A percentile compares a stretch with the other conserved stretches of the same genome.
phyloP scores from a whole-genome alignment of 257 asterid species.

The Solanum appendiculatum region DNA sequence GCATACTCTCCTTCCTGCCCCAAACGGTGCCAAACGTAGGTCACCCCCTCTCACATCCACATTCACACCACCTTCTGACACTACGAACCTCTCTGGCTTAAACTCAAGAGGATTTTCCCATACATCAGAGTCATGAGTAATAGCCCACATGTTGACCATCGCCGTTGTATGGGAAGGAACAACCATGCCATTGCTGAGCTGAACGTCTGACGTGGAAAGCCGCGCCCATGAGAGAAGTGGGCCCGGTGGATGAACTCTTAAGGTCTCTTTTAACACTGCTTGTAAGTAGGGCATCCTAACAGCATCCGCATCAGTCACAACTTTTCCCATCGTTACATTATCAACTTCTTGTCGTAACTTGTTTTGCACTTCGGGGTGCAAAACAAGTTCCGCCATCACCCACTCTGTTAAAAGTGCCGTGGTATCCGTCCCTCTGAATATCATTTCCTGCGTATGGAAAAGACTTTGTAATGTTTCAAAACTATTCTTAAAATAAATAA shows the following conservation, averaged over 20 bases:
- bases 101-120: slow-evolving; percentile 30
- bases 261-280: slow-evolving; percentile 37
- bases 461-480: too few species aligned
- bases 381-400: slow-evolving; percentile 40
- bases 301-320: slow-evolving; percentile 12
- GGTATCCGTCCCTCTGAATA: slow-evolving; percentile 49
- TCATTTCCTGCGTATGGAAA: slow-evolving; percentile 28
- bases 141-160: slow-evolving; percentile 61
- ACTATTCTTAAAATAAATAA: too few species aligned
- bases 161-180: slow-evolving; percentile 37
- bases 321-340: not conserved
- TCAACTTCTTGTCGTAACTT: slow-evolving; percentile 17
- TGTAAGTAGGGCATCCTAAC: slow-evolving; percentile 23
- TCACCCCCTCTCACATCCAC: slow-evolving; percentile 42
- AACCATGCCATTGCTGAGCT: slow-evolving; percentile 33
- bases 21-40: slow-evolving; percentile 44
- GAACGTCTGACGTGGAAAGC: slow-evolving; percentile 25
- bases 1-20: slow-evolving; percentile 53
- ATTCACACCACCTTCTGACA: slow-evolving; percentile 6
- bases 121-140: slow-evolving; percentile 25
- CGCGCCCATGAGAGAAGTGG: slow-evolving; percentile 54
- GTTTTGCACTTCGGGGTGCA: slow-evolving; percentile 24
- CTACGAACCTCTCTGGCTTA: slow-evolving; percentile 26
- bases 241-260: slow-evolving; percentile 47
- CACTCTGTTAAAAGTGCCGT: slow-evolving; percentile 42